A percentile compares a stretch with the other conserved stretches of the same genome.
phyloP scores from a whole-genome alignment of 208 protist genomes.

The Trypanosoma congolense region DNA sequence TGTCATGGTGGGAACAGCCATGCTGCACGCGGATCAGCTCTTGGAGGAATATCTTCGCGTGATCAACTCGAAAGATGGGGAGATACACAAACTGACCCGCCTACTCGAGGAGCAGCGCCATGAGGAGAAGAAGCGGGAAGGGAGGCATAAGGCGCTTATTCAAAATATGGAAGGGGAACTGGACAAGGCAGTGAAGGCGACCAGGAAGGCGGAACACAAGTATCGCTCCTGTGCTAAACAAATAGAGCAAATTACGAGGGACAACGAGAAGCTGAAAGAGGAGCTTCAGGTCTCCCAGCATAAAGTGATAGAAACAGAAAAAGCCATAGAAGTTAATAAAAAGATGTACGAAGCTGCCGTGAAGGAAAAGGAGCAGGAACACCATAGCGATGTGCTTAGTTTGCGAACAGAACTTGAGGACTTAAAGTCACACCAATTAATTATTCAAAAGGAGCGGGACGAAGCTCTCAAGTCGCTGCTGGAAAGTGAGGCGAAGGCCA shows the following conservation, averaged over 20 bases:
- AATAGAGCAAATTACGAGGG: slow-evolving; percentile 31
- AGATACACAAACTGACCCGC: slow-evolving; percentile 54
- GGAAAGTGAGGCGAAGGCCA: slow-evolving; percentile 4
- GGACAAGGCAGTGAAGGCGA: not conserved
- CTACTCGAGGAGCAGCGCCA: slow-evolving; percentile 39
- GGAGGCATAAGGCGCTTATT: slow-evolving; percentile 20
- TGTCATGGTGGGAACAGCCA: not conserved
- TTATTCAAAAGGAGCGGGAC: slow-evolving; percentile 5
- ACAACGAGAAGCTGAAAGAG: slow-evolving; percentile 32
- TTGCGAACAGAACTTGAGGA: slow-evolving; percentile 8
- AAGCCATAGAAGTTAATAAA: slow-evolving; percentile 1
- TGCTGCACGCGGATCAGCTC: slow-evolving; percentile 55
- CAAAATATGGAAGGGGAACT: slow-evolving; percentile 25
- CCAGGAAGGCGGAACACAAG: slow-evolving; percentile 11
- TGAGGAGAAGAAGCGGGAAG: slow-evolving; percentile 27
- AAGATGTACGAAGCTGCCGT: not conserved
- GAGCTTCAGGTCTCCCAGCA: slow-evolving; percentile 10
- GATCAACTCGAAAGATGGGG: slow-evolving; percentile 83
- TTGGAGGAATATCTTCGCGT: slow-evolving; percentile 84
- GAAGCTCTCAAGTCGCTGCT: slow-evolving; percentile 3
- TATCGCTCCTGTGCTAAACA: slow-evolving; percentile 22
- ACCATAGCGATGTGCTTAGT: not conserved
- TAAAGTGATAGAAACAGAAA: not conserved
- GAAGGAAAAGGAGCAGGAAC: slow-evolving; percentile 2
- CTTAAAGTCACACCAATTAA: slow-evolving; percentile 2